A percentile compares a stretch with the other conserved stretches of the same genome.
These are phyloP conservation scores for Pyricularia pennisetigena DNA, from an alignment of 2,329 filamentous ascomycete genomes.

Conservation along the genomic window DNA sequence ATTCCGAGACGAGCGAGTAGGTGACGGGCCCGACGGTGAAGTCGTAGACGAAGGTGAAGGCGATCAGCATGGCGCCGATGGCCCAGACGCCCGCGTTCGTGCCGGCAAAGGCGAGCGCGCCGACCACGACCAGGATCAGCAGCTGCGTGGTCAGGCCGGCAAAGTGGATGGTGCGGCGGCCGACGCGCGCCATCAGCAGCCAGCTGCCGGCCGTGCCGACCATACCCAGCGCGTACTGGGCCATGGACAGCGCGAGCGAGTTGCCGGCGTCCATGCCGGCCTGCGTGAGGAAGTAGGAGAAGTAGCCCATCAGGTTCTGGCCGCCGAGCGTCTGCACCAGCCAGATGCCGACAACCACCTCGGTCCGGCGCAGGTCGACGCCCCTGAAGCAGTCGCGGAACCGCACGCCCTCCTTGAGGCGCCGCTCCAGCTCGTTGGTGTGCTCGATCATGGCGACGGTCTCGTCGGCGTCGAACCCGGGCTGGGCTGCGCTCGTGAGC, in stretches of 20 bases:
- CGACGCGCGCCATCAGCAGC: constrained; percentile 36
- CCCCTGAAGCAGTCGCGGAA: constrained; percentile 44
- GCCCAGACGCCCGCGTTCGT: constrained; percentile 21
- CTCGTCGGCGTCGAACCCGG: constrained; percentile 12
- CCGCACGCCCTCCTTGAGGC: constrained; percentile 27
- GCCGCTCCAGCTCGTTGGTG: constrained; percentile 33
- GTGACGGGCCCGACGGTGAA: constrained; percentile 30
- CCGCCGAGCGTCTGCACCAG: constrained; percentile 38
- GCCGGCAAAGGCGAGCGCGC: constrained; percentile 19
- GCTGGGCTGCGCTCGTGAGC: constrained; percentile 15
- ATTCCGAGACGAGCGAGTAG: constrained; percentile 37
- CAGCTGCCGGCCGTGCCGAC: constrained; percentile 41
- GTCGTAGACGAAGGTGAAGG: constrained; percentile 5
- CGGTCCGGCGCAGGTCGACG: constrained; percentile 39
- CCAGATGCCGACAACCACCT: constrained; percentile 39
- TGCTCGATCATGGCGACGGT: constrained; percentile 17
- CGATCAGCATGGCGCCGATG: constrained; percentile 7
- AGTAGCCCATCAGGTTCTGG: constrained; percentile 38
- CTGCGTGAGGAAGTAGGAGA: constrained; percentile 27
- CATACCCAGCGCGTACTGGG: constrained; percentile 37
- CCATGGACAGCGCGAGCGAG: constrained; percentile 33
- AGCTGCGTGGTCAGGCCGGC: constrained; percentile 26
- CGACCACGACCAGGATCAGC: constrained; percentile 30
- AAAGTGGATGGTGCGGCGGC: constrained; percentile 39
- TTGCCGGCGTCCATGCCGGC: constrained; percentile 28